Evolutionary conservation across 805 yeast species (phyloP).

Genomic region (Wickerhamomyces kurtzmanii): DNA sequence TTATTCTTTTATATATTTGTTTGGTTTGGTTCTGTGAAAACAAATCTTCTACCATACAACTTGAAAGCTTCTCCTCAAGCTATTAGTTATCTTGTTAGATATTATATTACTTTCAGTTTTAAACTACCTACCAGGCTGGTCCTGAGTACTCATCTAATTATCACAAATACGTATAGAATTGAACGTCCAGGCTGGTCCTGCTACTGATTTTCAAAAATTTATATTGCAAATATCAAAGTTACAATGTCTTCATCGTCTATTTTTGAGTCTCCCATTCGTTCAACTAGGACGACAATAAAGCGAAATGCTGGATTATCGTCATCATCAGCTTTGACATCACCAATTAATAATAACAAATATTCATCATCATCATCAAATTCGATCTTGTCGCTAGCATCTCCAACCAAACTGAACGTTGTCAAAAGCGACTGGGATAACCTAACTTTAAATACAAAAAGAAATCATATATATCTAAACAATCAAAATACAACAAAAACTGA

Average conservation of each 20-base stretch:
- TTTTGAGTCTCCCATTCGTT: background rate
- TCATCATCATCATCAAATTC: no score
- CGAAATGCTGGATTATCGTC: background rate
- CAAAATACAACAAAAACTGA: conserved; percentile 29
- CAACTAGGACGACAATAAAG: background rate
- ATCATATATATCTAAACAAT: conserved; percentile 13
- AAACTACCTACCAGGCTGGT: conserved; percentile 1
- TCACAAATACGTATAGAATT: background rate
- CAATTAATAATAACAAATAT: background rate
- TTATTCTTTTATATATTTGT: background rate
- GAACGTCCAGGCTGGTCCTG: conserved; percentile 1
- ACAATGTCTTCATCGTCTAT: conserved; percentile 1
- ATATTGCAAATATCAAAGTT: background rate
- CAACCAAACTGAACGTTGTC: conserved; percentile 35
- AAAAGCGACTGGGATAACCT: conserved; percentile 25
- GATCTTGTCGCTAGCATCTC: conserved; percentile 31
- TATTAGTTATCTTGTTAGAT: background rate
- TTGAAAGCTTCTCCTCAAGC: background rate
- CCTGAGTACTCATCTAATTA: background rate
- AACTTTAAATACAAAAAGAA: conserved; percentile 10
- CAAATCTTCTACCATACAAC: background rate
- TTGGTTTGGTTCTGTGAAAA: background rate
- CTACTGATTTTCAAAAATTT: background rate
- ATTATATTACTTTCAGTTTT: background rate
- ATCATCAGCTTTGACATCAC: background rate